Percentiles rank a stretch among this genome's conserved stretches.
Conservation (phyloP, 495 filamentous ascomycete genomes). For the Penicillium paxilli region DNA sequence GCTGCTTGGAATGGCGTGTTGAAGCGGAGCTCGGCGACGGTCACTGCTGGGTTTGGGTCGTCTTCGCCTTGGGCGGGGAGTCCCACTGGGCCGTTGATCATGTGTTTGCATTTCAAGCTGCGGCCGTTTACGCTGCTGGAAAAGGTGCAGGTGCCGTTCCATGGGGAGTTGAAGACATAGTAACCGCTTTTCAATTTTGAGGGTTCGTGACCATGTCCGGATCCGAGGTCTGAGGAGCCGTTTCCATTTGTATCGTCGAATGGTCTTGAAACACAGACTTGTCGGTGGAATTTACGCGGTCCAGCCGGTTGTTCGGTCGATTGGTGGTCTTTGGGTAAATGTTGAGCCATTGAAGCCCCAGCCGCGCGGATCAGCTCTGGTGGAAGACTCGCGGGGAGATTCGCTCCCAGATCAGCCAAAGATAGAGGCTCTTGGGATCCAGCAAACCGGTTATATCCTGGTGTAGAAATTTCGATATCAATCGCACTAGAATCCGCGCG, state of each 20-base stretch:
- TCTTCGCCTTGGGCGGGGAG: slow-evolving; percentile 9
- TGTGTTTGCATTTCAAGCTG: slow-evolving; percentile 76
- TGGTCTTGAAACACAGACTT: slow-evolving; percentile 37
- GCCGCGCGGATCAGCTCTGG: slow-evolving; percentile 16
- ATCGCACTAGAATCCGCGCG: slow-evolving; percentile 38
- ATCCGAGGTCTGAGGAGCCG: slow-evolving; percentile 8
- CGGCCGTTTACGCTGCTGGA: slow-evolving; percentile 70
- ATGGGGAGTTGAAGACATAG: slow-evolving; percentile 73
- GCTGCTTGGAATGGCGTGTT: slow-evolving; percentile 66
- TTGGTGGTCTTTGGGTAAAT: slow-evolving; percentile 14
- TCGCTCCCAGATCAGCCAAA: slow-evolving; percentile 29
- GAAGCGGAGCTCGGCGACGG: slow-evolving; percentile 83
- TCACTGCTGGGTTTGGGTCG: slow-evolving; percentile 41
- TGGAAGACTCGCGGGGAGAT: slow-evolving; percentile 35
- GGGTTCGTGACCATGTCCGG: slow-evolving; percentile 1
- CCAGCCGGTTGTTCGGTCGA: slow-evolving; percentile 18
- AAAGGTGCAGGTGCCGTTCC: slow-evolving; percentile 85
- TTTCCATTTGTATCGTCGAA: slow-evolving; percentile 12
- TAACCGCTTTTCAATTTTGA: slow-evolving; percentile 48
- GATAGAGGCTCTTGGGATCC: slow-evolving; percentile 37
- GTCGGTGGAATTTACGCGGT: slow-evolving; percentile 40
- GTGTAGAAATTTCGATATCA: slow-evolving; percentile 61
- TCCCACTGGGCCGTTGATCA: slow-evolving; percentile 29
- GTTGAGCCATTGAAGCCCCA: slow-evolving; percentile 16
- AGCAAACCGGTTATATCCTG: slow-evolving; percentile 62